These are phyloP conservation scores for Vanrija pseudolonga DNA, from an alignment of 1,284 basidiomycete species.

Conservation along the genomic window DNA sequence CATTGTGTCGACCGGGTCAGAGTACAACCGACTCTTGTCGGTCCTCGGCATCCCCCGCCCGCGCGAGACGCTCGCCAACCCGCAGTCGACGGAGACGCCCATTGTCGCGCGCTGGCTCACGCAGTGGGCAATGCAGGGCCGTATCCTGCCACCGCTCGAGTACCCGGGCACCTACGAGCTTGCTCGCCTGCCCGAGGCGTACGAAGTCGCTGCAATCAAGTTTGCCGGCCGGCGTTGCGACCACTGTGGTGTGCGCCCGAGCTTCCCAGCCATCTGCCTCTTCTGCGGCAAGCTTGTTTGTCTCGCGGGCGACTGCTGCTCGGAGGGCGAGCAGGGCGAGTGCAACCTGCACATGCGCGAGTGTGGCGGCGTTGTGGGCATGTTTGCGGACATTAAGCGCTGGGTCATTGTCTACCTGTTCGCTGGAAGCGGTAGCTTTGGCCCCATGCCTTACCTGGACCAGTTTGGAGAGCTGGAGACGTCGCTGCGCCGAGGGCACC, in stretches of 20 bases:
- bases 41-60: conserved; percentile 74
- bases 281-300: conserved; percentile 86
- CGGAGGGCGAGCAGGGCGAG: conserved; percentile 70
- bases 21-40: conserved; percentile 74
- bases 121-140: conserved; percentile 45
- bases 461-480: conserved; percentile 91
- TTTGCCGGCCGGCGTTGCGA: conserved; percentile 67
- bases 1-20: conserved; percentile 51
- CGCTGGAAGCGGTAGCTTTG: conserved; percentile 81
- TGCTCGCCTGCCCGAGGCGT: conserved; percentile 70
- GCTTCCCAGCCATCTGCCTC: conserved; percentile 85
- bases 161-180: conserved; percentile 83
- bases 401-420: conserved; percentile 92
- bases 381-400: conserved; percentile 88
- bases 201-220: conserved; percentile 77
- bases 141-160: conserved; percentile 63
- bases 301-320: conserved; percentile 89
- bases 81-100: conserved; percentile 57
- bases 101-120: conserved; percentile 47
- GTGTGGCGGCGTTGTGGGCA: conserved; percentile 84
- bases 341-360: conserved; percentile 94
- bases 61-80: conserved; percentile 65
- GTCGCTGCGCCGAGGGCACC: conserved; percentile 81
- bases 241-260: conserved; percentile 73
- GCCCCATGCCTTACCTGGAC: conserved; percentile 87